A percentile compares a stretch with the other conserved stretches of the same genome.
These are phyloP conservation scores for Exutisphaerella laricina DNA, from an alignment of 2,329 filamentous ascomycete genomes.

Conservation along the genomic window DNA sequence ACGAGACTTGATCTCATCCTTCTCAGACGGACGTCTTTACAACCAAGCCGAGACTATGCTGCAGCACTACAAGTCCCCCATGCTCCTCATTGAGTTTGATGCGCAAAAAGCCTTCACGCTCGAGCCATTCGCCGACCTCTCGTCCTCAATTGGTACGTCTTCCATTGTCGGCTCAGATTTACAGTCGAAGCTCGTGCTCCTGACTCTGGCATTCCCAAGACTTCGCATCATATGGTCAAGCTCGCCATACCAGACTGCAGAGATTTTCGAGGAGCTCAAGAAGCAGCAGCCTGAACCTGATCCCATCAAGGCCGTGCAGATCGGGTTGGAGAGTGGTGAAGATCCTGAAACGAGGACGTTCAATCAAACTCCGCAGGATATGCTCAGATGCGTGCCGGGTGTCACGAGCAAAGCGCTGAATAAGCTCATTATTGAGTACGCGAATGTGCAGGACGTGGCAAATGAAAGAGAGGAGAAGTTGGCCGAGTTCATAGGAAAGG, in stretches of 20 bases:
- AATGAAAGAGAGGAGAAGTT: slow-evolving; percentile 77
- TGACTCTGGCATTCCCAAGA: slow-evolving; percentile 85
- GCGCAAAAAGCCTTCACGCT: slow-evolving; percentile 96
- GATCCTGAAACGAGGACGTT: slow-evolving; percentile 59
- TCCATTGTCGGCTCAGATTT: slow-evolving; percentile 63
- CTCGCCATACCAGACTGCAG: slow-evolving; percentile 89
- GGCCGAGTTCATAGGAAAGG: slow-evolving; percentile 66
- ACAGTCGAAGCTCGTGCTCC: slow-evolving; percentile 83
- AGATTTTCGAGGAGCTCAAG: slow-evolving; percentile 94
- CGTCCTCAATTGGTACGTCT: slow-evolving; percentile 60
- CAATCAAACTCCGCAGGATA: slow-evolving; percentile 81
- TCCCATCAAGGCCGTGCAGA: slow-evolving; percentile 75
- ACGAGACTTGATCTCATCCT: slow-evolving; percentile 82
- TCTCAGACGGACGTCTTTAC: slow-evolving; percentile 86
- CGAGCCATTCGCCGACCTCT: slow-evolving; percentile 51
- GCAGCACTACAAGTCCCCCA: slow-evolving; percentile 78
- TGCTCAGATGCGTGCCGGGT: slow-evolving; percentile 79
- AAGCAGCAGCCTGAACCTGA: slow-evolving; percentile 85
- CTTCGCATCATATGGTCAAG: slow-evolving; percentile 91
- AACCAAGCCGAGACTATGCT: slow-evolving; percentile 93
- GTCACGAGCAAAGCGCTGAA: slow-evolving; percentile 73
- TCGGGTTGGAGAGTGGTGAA: slow-evolving; percentile 64
- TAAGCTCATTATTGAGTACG: slow-evolving; percentile 64
- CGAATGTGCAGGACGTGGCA: slow-evolving; percentile 74
- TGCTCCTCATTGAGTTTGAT: slow-evolving; percentile 96